Conservation (phyloP, 108 stramenopile species). For the Phaeodactylum tricornutum region DNA sequence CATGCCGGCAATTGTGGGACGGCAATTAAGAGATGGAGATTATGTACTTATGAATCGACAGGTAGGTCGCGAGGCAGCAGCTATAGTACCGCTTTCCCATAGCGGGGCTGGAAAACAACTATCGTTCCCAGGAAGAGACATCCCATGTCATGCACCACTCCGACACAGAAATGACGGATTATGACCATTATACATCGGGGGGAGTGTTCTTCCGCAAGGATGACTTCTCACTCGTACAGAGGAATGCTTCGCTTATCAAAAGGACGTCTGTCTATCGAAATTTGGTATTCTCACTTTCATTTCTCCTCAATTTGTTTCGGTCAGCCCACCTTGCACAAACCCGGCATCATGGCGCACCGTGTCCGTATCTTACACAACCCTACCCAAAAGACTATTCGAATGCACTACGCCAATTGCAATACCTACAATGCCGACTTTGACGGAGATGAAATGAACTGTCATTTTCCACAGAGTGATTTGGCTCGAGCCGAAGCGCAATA, state of each 20-base stretch:
- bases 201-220: conserved; percentile 5
- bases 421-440: conserved; percentile 99
- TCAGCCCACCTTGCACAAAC: conserved; percentile 98
- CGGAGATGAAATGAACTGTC: conserved; percentile 99
- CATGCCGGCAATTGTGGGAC: conserved; percentile 82
- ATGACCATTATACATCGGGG: conserved; percentile 32
- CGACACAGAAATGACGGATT: conserved; percentile 77
- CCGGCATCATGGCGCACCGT: conserved; percentile 98
- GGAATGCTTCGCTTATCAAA: background rate
- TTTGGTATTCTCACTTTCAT: background rate
- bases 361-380: conserved; percentile 93
- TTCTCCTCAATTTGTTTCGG: conserved; percentile 5
- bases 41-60: conserved; percentile 96
- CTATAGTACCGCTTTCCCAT: background rate
- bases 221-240: background rate
- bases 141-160: conserved; percentile 88
- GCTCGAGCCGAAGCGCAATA: conserved; percentile 90
- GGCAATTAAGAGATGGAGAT: conserved; percentile 94
- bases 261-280: background rate
- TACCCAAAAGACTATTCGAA: conserved; percentile 91
- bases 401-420: conserved; percentile 96
- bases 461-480: conserved; percentile 96
- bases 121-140: too few species aligned
- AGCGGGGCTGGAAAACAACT: too few species aligned
- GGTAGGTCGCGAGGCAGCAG: conserved; percentile 37